phyloP scores from a whole-genome alignment of 202 grass and related monocot genomes.

The Panicum hallii region DNA sequence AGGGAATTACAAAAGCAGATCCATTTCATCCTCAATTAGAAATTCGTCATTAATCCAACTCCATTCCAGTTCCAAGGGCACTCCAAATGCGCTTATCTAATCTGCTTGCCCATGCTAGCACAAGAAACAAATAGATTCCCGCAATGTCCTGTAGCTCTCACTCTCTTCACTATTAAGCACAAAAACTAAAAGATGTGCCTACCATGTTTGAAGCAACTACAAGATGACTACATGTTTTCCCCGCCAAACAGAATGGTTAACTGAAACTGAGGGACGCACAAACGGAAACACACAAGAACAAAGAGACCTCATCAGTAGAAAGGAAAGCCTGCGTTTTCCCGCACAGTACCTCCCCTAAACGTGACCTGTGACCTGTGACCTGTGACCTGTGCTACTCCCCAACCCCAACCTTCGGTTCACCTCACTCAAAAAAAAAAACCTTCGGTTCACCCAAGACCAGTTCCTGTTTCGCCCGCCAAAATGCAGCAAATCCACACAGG shows the following conservation, averaged over 20 bases:
- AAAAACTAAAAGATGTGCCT: not conserved
- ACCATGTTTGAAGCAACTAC: not conserved
- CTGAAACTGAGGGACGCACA: not conserved
- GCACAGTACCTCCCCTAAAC: not conserved
- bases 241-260: not conserved
- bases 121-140: no score
- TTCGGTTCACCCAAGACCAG: not conserved
- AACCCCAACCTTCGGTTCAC: not conserved
- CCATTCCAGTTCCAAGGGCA: not conserved
- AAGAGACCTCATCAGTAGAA: no score
- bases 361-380: no score
- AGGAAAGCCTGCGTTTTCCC: not conserved
- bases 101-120: not conserved
- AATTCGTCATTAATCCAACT: not conserved
- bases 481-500: not conserved
- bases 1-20: not conserved
- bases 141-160: no score
- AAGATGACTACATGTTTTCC: not conserved
- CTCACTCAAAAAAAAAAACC: no score
- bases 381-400: not conserved
- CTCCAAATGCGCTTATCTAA: not conserved
- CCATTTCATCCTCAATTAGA: not conserved
- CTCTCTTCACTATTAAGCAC: not conserved
- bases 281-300: not conserved
- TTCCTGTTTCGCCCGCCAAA: not conserved